phyloP scores from a whole-genome alignment of 495 filamentous ascomycete species.

The Talaromyces trachyspermus region DNA sequence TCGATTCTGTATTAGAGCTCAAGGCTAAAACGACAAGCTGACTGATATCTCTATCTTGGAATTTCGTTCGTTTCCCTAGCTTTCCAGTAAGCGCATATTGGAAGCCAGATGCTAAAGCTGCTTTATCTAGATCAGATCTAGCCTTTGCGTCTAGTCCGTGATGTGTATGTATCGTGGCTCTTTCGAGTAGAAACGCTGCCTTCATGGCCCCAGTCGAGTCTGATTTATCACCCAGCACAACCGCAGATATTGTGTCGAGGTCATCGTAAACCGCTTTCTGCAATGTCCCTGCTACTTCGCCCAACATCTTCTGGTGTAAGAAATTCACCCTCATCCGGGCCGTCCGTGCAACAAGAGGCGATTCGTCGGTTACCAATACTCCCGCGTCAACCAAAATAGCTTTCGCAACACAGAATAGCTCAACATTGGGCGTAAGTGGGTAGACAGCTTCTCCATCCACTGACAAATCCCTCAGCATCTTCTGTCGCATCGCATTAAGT shows the following conservation, averaged over 20 bases:
- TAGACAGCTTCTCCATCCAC: conserved; percentile 85
- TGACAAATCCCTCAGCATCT: conserved; percentile 56
- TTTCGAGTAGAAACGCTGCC: conserved; percentile 67
- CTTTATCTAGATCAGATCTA: conserved; percentile 57
- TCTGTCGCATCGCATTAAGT: conserved; percentile 32
- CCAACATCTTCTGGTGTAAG: conserved; percentile 81
- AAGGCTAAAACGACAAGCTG: conserved; percentile 89
- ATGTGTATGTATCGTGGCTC: conserved; percentile 75
- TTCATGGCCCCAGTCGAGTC: conserved; percentile 32
- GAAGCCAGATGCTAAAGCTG: conserved; percentile 57
- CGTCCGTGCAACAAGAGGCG: conserved; percentile 27
- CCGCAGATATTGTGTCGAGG: conserved; percentile 32
- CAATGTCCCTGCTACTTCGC: conserved; percentile 61
- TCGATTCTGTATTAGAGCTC: conserved; percentile 40
- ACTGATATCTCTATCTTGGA: conserved; percentile 80
- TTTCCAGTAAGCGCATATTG: conserved; percentile 79
- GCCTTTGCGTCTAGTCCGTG: conserved; percentile 77
- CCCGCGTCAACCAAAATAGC: conserved; percentile 51
- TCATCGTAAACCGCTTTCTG: conserved; percentile 51
- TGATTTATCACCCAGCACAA: conserved; percentile 27
- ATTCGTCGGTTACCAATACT: conserved; percentile 34
- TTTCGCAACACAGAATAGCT: conserved; percentile 73
- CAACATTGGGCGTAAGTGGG: conserved; percentile 70
- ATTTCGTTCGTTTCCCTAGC: conserved; percentile 86
- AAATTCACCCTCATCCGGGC: conserved; percentile 65